Conservation (phyloP, 306 rosid species). For the Spatholobus suberectus region DNA sequence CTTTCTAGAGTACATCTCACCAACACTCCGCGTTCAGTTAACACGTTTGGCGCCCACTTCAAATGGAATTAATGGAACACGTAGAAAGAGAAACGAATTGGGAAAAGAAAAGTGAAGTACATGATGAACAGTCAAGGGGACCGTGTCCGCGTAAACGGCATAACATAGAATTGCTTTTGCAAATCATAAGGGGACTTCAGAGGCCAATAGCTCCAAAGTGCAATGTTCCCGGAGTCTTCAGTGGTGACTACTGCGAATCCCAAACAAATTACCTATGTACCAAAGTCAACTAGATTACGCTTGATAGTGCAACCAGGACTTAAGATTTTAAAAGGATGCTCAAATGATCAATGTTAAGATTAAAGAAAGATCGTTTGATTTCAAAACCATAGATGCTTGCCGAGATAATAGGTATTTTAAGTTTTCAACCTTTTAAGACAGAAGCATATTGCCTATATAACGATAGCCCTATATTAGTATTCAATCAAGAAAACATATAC, state of each 20-base stretch:
- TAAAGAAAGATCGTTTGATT: background rate
- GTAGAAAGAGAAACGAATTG: background rate
- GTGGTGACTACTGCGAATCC: background rate
- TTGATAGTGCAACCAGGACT: background rate
- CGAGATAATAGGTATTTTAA: background rate
- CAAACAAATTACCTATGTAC: background rate
- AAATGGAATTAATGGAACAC: background rate
- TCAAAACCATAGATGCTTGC: background rate
- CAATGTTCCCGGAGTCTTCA: background rate
- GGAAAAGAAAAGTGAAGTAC: background rate
- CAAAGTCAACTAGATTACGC: background rate
- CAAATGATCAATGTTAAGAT: background rate
- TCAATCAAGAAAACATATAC: conserved; percentile 35
- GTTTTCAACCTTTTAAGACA: conserved; percentile 13
- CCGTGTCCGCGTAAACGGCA: background rate
- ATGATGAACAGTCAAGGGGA: background rate
- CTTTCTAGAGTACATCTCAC: background rate
- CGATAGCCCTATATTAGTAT: conserved; percentile 4
- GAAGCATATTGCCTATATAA: background rate
- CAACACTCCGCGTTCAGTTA: background rate
- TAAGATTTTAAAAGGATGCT: conserved; percentile 31
- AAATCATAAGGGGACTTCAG: background rate
- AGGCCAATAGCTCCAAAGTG: background rate
- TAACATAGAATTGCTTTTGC: background rate
- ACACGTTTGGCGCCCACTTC: background rate